A percentile compares a stretch with the other conserved stretches of the same genome.
These are phyloP conservation scores for Ophiostoma fasciatum DNA, from an alignment of 2,329 filamentous ascomycete genomes.

Conservation along the genomic window DNA sequence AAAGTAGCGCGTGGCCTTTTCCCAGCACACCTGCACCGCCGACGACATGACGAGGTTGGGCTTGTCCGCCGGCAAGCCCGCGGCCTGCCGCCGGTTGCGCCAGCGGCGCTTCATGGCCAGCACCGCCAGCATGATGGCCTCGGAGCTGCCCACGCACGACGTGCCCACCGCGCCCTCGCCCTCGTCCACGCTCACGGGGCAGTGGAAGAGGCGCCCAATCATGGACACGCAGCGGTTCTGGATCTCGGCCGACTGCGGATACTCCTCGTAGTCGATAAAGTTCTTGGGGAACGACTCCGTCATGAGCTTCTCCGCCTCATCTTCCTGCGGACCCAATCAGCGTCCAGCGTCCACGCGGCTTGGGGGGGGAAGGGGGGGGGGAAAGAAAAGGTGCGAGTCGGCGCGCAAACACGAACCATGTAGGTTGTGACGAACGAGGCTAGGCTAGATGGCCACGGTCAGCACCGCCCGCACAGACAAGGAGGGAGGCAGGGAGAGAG, in stretches of 20 bases:
- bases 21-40: slow-evolving; percentile 94
- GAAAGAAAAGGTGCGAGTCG: neutral
- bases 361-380: neutral
- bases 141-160: slow-evolving; percentile 76
- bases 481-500: neutral
- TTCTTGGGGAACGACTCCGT: slow-evolving; percentile 83
- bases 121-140: slow-evolving; percentile 71
- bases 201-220: slow-evolving; percentile 82
- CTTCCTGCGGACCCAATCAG: slow-evolving; percentile 43
- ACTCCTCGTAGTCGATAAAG: slow-evolving; percentile 84
- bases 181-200: slow-evolving; percentile 38
- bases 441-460: slow-evolving; percentile 35
- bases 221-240: slow-evolving; percentile 87
- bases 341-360: too few species aligned
- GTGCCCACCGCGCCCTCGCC: slow-evolving; percentile 63
- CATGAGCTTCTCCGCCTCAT: slow-evolving; percentile 95
- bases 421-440: slow-evolving; percentile 93
- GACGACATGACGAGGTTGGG: slow-evolving; percentile 95
- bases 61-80: slow-evolving; percentile 62
- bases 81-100: slow-evolving; percentile 73
- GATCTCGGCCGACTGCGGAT: slow-evolving; percentile 66
- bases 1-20: slow-evolving; percentile 80
- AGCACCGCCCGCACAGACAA: too few species aligned
- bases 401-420: slow-evolving; percentile 46
- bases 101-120: slow-evolving; percentile 93